Evolutionary conservation across 257 asterid genomes (phyloP).

Genomic region (Eucommia ulmoides): DNA sequence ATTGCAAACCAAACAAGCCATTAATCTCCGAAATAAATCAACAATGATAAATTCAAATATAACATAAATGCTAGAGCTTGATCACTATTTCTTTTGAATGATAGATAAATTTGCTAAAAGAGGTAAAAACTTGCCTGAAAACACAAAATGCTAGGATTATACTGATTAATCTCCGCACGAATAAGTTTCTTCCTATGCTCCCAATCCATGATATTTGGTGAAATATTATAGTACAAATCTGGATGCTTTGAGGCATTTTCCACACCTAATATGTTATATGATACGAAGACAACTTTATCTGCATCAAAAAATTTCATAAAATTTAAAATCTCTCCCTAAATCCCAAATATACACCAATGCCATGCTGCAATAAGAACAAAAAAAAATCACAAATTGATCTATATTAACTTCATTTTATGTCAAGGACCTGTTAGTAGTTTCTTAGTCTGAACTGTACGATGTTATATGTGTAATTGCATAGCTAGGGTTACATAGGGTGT

Average conservation of each 20-base stretch:
- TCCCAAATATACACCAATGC: not conserved
- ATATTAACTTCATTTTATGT: not conserved
- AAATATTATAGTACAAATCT: constrained; percentile 37
- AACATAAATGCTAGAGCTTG: no score
- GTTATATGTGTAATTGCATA: no score
- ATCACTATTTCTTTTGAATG: no score
- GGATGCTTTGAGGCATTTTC: constrained; percentile 59
- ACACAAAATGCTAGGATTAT: constrained; percentile 58
- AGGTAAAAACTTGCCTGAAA: constrained; percentile 45
- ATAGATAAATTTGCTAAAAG: constrained; percentile 6
- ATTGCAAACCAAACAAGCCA: no score
- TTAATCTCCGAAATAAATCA: no score
- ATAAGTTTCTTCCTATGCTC: constrained; percentile 47
- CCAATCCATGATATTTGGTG: constrained; percentile 55
- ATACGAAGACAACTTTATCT: constrained; percentile 55
- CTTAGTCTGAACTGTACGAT: no score
- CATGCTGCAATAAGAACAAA: not conserved
- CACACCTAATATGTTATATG: constrained; percentile 74
- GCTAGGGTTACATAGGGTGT: no score
- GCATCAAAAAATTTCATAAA: constrained; percentile 7
- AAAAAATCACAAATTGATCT: not conserved
- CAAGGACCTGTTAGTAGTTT: no score
- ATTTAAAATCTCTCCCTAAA: not conserved
- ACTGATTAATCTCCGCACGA: constrained; percentile 42
- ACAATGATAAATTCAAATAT: no score